Evolutionary conservation across 495 filamentous ascomycete species (phyloP), one percentile per base, ranked within the genome.

Genomic region (Lentithecium fluviatile): DNA sequence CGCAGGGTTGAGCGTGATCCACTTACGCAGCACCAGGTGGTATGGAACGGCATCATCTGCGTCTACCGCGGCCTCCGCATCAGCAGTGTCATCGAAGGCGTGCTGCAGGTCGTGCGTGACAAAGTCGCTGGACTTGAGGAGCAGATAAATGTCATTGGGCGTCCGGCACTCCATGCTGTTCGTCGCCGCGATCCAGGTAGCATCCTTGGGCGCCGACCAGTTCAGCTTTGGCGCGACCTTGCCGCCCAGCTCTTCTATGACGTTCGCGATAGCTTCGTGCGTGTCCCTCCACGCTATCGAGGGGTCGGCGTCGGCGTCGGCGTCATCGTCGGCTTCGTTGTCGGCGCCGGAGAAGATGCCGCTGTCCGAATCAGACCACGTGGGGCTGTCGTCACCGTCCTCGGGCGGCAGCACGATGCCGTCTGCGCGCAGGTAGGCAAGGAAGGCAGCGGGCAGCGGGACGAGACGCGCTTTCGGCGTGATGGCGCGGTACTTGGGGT

Each of bases 161-260:
- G 82, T 84, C 0, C 82, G 83, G 74, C 94, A 99, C 71, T 96
- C 89, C 67, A 95, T 84, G 36, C 86, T 92, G 67, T 97, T 97
- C 25, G 89, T 90, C 0, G 89, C 85, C 13, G 82, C 83, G 75
- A 98, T 97, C 85, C 90, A 97, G n/a, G 88, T 89, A 8, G 94
- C 95, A 70, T 99, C 94, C 72, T 97, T 97, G 0, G 94, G 94
- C 3, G 89, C 84, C 26, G 91, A 96, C 94, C 94, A 99, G 78
- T 97, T 96, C 23, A 99, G 78, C 69, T 99, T 99, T 2, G 95
- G 95, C 0, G 84, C 83, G 0, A 91, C 91, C 32, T 83, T 84
- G 58, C 94, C 93, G 32, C 88, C 90, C 0, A 97, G 80, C 56
- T 88, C 84, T 2, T 80, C 68, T 63, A 99, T 96, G 4, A 84